These are phyloP conservation scores for Blepharisma undulans DNA, from an alignment of 169 alveolate species.

Conservation along the genomic window DNA sequence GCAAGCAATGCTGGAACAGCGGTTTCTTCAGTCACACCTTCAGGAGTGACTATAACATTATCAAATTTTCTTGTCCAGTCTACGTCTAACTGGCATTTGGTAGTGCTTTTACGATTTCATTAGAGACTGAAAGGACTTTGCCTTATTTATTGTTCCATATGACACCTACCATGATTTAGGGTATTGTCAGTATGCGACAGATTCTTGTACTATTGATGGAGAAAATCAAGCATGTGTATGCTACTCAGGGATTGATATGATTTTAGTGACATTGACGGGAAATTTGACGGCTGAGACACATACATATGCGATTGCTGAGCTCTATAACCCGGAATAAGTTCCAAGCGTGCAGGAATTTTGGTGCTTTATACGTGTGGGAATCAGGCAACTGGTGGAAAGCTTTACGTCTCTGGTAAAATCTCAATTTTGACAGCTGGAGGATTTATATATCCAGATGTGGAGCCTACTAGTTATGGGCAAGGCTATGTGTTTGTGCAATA, in stretches of 20 bases:
- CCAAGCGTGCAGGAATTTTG: neutral
- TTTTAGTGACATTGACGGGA: neutral
- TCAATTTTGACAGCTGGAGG: slow-evolving; percentile 11
- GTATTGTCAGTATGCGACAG: neutral
- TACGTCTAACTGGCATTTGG: neutral
- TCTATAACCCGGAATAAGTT: slow-evolving; percentile 17
- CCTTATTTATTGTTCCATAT: slow-evolving; percentile 26
- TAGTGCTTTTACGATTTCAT: neutral
- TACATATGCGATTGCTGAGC: neutral
- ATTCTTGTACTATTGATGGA: slow-evolving; percentile 7
- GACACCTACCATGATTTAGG: slow-evolving; percentile 35
- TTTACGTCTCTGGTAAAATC: slow-evolving; percentile 9
- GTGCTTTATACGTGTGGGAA: neutral
- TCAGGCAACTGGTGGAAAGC: neutral
- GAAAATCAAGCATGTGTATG: neutral
- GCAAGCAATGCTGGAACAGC: neutral
- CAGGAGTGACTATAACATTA: neutral
- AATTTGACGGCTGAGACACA: slow-evolving; percentile 1
- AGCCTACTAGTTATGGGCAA: neutral
- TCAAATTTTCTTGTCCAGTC: neutral
- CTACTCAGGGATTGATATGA: slow-evolving; percentile 28
- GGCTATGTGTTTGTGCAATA: slow-evolving; percentile 20
- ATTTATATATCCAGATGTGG: neutral
- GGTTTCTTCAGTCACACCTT: neutral
- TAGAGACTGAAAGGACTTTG: neutral